Evolutionary conservation across 208 protist species (phyloP), one percentile per base, ranked within the genome.

Genomic region (Angomonas ambiguus): DNA sequence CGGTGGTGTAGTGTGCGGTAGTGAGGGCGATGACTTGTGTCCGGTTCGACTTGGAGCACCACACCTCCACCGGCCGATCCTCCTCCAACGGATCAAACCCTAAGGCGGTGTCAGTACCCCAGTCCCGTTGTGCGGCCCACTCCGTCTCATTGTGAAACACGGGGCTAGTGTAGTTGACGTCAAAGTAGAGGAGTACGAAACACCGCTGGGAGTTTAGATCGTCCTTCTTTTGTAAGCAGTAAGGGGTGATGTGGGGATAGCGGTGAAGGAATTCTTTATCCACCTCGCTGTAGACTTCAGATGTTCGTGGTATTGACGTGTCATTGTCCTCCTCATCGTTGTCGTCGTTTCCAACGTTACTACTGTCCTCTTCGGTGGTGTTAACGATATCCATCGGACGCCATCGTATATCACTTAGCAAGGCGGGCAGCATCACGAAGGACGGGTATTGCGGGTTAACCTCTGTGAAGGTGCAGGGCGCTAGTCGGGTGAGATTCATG

Each of bases 161-260:
- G 27, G 11, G 41, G 1, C 82, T 83, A 30, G 55, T 35, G 78
- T 91, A 95, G 51, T 69, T 56, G n/a, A 33, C 72, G 64, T 92
- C 89, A 53, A 95, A 95, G 67, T 68, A 95, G 5, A 92, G 59
- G 25, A 92, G 35, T 10, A 87, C 77, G 68, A 80, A 92, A 71
- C 85, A 95, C 61, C 72, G 38, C 28, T 51, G 35, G 20, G 22
- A 32, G 33, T 49, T 67, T 22, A 69, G 48, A 1, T 56, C 42
- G 31, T 74, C 49, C 27, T 57, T 48, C 49, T 61, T 45, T 45
- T 45, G 38, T 45, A 45, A 16, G 38, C 38, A 45, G 16, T 45
- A 45, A 45, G 38, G 38, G 16, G 11, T 8, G 38, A 45, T 45
- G 38, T 45, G 38, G 8, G 38, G 38, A 16, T n/a, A 45, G 38